phyloP scores from a whole-genome alignment of 805 yeast genomes.

The Maudiozyma barnettii region DNA sequence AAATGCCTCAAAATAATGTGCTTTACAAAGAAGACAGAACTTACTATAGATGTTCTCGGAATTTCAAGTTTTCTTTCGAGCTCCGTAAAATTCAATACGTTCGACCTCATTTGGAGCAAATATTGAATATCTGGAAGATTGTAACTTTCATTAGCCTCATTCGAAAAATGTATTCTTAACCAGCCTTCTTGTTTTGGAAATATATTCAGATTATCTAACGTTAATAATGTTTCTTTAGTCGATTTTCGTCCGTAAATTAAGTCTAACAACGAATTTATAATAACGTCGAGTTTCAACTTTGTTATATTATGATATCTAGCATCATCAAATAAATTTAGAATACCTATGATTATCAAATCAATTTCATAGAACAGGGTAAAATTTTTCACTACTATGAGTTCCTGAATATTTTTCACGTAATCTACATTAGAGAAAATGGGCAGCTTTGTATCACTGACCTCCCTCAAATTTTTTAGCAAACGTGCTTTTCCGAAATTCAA shows the following conservation, averaged over 20 bases:
- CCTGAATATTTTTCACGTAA: constrained; percentile 1
- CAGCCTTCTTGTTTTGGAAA: neutral
- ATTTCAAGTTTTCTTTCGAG: neutral
- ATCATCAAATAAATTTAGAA: neutral
- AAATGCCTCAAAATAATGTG: neutral
- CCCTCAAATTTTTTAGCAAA: constrained; percentile 1
- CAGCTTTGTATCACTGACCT: neutral
- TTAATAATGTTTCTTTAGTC: neutral
- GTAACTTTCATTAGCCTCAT: neutral
- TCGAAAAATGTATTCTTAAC: neutral
- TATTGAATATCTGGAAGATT: neutral
- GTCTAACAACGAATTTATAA: neutral
- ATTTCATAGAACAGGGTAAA: constrained; percentile 1
- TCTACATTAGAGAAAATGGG: constrained; percentile 2
- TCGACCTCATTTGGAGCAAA: neutral
- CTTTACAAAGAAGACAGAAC: neutral
- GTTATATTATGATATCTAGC: neutral
- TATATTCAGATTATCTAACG: constrained; percentile 1
- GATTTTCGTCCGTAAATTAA: neutral
- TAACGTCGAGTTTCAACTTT: neutral
- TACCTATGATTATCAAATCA: neutral
- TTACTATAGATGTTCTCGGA: neutral
- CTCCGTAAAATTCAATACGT: neutral
- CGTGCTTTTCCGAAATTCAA: constrained; percentile 1
- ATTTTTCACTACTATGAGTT: constrained; percentile 1